These are phyloP conservation scores for Boletus sensibilis DNA, from an alignment of 768 basidiomycete species.

Conservation along the genomic window DNA sequence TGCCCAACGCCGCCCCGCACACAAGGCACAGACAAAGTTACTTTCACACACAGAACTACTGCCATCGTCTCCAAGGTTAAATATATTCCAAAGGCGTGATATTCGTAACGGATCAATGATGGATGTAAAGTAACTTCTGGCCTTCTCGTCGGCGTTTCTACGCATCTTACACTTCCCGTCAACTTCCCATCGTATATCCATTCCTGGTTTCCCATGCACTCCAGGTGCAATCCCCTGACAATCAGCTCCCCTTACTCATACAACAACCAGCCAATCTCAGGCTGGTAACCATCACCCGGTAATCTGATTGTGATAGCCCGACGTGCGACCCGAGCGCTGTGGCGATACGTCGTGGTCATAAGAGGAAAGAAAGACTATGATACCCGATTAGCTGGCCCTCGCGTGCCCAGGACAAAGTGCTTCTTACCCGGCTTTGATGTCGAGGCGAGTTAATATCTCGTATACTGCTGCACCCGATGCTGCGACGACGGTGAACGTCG, in stretches of 20 bases:
- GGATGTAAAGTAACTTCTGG: constrained; percentile 6
- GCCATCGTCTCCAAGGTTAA: background rate
- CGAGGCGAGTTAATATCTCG: constrained; percentile 20
- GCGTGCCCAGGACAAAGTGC: background rate
- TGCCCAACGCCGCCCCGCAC: background rate
- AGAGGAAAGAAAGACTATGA: constrained; percentile 12
- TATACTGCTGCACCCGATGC: constrained; percentile 35
- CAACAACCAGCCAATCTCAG: constrained; percentile 9
- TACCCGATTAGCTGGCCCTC: background rate
- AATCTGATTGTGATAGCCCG: background rate
- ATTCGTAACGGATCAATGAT: background rate
- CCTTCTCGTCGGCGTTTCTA: background rate
- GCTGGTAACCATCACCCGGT: background rate
- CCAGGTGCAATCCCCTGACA: background rate
- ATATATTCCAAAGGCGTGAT: background rate
- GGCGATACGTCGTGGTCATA: constrained; percentile 5
- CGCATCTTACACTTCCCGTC: constrained; percentile 7
- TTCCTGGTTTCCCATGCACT: background rate
- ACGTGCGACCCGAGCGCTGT: background rate
- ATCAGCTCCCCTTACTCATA: constrained; percentile 8
- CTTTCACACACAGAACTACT: background rate
- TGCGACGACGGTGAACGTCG: constrained; percentile 30
- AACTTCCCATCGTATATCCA: constrained; percentile 13
- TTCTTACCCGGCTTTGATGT: constrained; percentile 22
- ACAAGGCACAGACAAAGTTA: background rate